phyloP scores from a whole-genome alignment of 1,284 basidiomycete genomes.

The Coniferiporia weirii region DNA sequence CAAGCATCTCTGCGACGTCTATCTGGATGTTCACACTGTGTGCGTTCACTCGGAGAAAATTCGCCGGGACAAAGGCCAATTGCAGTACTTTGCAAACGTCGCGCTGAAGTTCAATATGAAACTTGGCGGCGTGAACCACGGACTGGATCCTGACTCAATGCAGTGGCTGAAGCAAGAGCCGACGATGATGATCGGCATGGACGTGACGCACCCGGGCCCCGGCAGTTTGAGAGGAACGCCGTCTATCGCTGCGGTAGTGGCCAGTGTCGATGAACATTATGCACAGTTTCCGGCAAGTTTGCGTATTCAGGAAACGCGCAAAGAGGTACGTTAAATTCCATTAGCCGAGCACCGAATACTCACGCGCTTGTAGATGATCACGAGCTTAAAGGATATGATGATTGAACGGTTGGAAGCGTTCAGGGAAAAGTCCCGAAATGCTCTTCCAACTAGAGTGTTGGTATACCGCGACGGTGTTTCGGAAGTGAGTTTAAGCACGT shows the following conservation, averaged over 20 bases:
- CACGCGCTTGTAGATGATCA: slow-evolving; percentile 54
- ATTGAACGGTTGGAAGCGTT: slow-evolving; percentile 54
- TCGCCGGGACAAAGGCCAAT: slow-evolving; percentile 53
- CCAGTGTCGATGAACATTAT: slow-evolving; percentile 55
- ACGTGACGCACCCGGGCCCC: slow-evolving; percentile 76
- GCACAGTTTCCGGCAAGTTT: slow-evolving; percentile 69
- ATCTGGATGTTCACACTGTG: slow-evolving; percentile 60
- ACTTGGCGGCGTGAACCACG: slow-evolving; percentile 71
- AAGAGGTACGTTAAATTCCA: slow-evolving; percentile 50
- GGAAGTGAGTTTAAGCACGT: slow-evolving; percentile 41
- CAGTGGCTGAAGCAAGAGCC: slow-evolving; percentile 47
- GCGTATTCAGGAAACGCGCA: slow-evolving; percentile 64
- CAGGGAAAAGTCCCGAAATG: slow-evolving; percentile 37
- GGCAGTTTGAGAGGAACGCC: slow-evolving; percentile 64
- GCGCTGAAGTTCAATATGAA: slow-evolving; percentile 79
- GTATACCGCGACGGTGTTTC: slow-evolving; percentile 79
- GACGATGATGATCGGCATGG: slow-evolving; percentile 80
- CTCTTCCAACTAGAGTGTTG: slow-evolving; percentile 56
- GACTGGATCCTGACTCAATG: slow-evolving; percentile 47
- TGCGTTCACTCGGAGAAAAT: slow-evolving; percentile 65
- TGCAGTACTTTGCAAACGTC: slow-evolving; percentile 74
- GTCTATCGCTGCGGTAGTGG: slow-evolving; percentile 77
- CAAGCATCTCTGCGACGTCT: slow-evolving; percentile 64
- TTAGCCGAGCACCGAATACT: neutral
- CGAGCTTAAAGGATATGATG: slow-evolving; percentile 65